Evolutionary conservation across 139 green algal species (phyloP), one percentile per base, ranked within the genome.

Genomic region (Chlamydomonas incerta): DNA sequence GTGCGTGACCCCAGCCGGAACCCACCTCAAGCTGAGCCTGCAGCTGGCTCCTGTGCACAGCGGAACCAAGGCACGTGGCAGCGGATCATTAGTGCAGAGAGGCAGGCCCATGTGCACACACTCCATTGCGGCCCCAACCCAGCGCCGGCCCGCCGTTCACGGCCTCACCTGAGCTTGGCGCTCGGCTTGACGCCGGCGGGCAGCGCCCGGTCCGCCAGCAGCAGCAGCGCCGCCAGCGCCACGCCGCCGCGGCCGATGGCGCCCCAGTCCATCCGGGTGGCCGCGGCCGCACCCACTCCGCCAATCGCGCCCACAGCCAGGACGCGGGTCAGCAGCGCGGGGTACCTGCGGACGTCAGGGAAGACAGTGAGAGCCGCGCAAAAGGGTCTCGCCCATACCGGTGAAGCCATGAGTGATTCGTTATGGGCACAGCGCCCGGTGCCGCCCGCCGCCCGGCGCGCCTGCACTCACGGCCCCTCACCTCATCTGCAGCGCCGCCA

Each of bases 151-250:
- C n/a, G n/a, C n/a, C n/a, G n/a, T n/a, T n/a, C n/a, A n/a, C n/a
- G n/a, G n/a, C 58, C 75, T 3, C 50, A 75, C 79, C 79, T 75
- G 33, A 85, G 69, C 33, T 57, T 35, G 18, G 29, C 47, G 79
- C 66, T 85, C 46, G 79, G 79, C 47, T 66, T 29, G 31, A 41
- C 35, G 0, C 31, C 47, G 15, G 46, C 5, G 18, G 79, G 79
- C 66, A 85, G 65, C 47, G 31, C 47, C 50, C 46, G 20, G 63
- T 85, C 79, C 46, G 66, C 55, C 4, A 85, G 11, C 31, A 85
- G 79, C 79, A 85, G 60, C 31, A 33, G 37, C 24, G 79, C 79
- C 4, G 79, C 79, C 65, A 75, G 31, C 1, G 29, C 63, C n/a
- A 85, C 65, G 23, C 65, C 29, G 17, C 47, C 47, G 23, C 79